phyloP scores from a whole-genome alignment of 2,329 filamentous ascomycete genomes.

The Catunica adiposa region DNA sequence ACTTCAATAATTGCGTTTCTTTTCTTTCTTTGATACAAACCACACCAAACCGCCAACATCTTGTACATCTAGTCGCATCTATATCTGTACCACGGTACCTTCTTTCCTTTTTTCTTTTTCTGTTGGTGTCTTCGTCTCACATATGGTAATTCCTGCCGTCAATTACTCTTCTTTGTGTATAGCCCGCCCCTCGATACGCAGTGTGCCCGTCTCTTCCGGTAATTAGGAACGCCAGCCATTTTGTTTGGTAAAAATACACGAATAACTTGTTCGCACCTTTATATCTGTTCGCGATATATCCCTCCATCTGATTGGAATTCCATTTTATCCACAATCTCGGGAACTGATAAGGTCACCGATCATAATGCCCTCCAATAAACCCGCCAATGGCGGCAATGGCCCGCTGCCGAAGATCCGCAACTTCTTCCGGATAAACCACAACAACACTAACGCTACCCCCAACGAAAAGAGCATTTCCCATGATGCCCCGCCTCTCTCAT shows the following conservation, averaged over 20 bases:
- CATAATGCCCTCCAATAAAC: slow-evolving; percentile 37
- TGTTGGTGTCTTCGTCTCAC: background rate
- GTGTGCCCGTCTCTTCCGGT: background rate
- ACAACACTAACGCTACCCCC: slow-evolving; percentile 13
- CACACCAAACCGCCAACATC: background rate
- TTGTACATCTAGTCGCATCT: background rate
- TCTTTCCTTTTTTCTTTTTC: slow-evolving; percentile 1
- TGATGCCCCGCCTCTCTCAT: slow-evolving; percentile 7
- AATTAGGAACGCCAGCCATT: background rate
- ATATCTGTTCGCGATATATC: too few species aligned
- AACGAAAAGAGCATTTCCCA: slow-evolving; percentile 9
- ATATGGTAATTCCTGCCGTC: background rate
- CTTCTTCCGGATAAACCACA: slow-evolving; percentile 49
- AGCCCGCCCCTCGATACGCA: background rate
- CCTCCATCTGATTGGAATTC: background rate
- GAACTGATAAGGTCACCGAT: background rate
- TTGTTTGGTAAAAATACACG: background rate
- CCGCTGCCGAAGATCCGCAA: slow-evolving; percentile 53
- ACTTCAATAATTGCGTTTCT: background rate
- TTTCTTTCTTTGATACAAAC: background rate
- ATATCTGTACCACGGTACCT: background rate
- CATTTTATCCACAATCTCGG: background rate
- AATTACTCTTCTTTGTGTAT: background rate
- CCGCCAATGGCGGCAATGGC: slow-evolving; percentile 31
- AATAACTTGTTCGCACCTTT: too few species aligned